Base-by-base conservation (phyloP, 495 filamentous ascomycete genomes). In the Penicilliopsis zonata region DNA sequence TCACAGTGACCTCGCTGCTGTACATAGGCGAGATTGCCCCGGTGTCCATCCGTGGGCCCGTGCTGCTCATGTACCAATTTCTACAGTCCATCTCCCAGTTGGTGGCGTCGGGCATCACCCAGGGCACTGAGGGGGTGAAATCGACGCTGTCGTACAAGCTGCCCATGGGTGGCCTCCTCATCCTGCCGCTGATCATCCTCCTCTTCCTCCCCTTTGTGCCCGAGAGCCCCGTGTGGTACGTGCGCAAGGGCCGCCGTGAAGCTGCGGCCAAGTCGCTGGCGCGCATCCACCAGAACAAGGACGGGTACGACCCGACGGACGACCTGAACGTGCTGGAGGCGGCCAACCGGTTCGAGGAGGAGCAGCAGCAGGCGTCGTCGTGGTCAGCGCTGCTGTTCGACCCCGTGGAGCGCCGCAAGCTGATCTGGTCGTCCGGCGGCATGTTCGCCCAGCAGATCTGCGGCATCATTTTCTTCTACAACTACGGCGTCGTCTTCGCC, bases 141-240 rank as follows among this genome's bases (percentile, higher is more conserved):
- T 52, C 43, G 14, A 27, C 36, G 0, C 49, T 47, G 53, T 50
- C 56, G 13, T 61, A 61, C 36, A 50, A 52, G 23, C 51, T 58
- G 26, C 52, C 52, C 18, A 51, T 54, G 25, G 53, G 47, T 1
- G 42, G 55, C 4, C 59, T 65, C 37, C 61, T 57, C 44, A 42
- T 48, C 1, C 34, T 49, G 4, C 51, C 53, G 5, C 34, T 38
- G 14, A 13, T 46, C 18, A 57, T 70, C 33, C 38, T 59, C 2
- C 18, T 52, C 15, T 42, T 62, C 0, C 36, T 67, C 3, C 48
- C 37, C n/a, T 57, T 70, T 22, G 57, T 58, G 22, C 69, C 63
- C 3, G 66, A 72, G 32, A 61, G 60, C 7, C 62, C 67, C 2
- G 69, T 62, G 51, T 65, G 63, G 53, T 49, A 70, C 5, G 59